These are phyloP conservation scores for Tolypocladium endophyticum DNA, from an alignment of 2,329 filamentous ascomycete species.

Conservation along the genomic window DNA sequence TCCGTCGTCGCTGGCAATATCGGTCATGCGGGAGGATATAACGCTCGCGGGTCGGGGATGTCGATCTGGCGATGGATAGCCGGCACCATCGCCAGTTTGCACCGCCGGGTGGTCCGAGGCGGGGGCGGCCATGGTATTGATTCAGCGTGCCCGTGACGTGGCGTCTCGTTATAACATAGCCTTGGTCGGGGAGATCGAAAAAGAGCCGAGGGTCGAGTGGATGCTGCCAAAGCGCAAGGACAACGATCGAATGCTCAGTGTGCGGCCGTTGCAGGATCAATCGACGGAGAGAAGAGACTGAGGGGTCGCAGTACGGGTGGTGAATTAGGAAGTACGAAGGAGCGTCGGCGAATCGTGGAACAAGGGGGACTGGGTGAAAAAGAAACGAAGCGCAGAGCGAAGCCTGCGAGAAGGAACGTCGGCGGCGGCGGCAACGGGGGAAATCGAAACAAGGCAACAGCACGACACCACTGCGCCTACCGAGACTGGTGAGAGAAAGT, in stretches of 20 bases:
- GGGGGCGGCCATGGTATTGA: conserved; percentile 26
- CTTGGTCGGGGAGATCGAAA: background rate
- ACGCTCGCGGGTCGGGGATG: conserved; percentile 47
- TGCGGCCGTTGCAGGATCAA: too few relatives aligned
- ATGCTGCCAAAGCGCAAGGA: background rate
- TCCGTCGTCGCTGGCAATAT: conserved; percentile 48
- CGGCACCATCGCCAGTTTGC: conserved; percentile 26
- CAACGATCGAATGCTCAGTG: background rate
- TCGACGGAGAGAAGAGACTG: background rate
- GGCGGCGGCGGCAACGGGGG: background rate
- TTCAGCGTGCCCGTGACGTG: background rate
- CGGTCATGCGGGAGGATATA: conserved; percentile 64
- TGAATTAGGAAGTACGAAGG: background rate
- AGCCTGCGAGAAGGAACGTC: background rate
- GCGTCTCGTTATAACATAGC: conserved; percentile 10
- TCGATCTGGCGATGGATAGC: conserved; percentile 28
- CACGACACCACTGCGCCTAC: background rate
- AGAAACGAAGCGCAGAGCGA: background rate
- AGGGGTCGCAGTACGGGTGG: background rate
- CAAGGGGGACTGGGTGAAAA: background rate
- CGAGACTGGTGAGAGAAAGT: background rate
- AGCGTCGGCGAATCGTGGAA: background rate
- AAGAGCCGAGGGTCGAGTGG: background rate
- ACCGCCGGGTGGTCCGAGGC: conserved; percentile 21
- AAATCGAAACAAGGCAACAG: background rate